phyloP scores from a whole-genome alignment of 352 stramenopile species.

The Globisporangium nagaii region DNA sequence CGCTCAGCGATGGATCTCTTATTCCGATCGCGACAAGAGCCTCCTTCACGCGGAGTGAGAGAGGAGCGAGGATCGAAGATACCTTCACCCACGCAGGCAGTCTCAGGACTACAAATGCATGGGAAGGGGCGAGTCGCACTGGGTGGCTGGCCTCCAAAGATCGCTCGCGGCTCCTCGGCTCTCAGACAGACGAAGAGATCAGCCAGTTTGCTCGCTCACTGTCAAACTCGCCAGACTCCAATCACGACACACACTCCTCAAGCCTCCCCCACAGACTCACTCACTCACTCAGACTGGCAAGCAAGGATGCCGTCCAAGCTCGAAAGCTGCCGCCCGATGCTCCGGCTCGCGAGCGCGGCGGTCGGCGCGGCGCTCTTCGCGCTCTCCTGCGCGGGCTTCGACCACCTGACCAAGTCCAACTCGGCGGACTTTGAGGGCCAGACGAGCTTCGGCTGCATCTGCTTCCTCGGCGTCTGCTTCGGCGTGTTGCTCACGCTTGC shows the following conservation, averaged over 20 bases:
- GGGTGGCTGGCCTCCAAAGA: no score
- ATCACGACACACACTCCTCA: neutral
- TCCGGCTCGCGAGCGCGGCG: constrained; percentile 30
- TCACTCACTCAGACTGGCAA: neutral
- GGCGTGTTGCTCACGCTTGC: constrained; percentile 49
- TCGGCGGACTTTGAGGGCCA: constrained; percentile 28
- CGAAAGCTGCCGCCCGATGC: constrained; percentile 21
- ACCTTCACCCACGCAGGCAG: no score
- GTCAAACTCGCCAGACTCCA: neutral
- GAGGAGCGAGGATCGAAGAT: no score
- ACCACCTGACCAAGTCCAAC: constrained; percentile 27
- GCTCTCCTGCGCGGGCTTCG: constrained; percentile 46
- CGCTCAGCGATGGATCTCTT: no score
- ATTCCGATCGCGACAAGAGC: no score
- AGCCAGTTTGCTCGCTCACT: neutral
- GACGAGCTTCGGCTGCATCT: constrained; percentile 66
- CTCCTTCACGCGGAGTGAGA: no score
- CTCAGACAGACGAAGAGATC: neutral
- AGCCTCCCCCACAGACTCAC: neutral
- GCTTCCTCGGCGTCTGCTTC: constrained; percentile 67
- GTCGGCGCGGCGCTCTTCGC: constrained; percentile 33
- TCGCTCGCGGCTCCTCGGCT: neutral
- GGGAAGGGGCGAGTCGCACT: no score
- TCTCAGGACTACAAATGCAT: no score
- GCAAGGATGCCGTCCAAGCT: neutral